These are phyloP conservation scores for Asterophora lycoperdoides DNA, from an alignment of 768 basidiomycete species.

Conservation along the genomic window DNA sequence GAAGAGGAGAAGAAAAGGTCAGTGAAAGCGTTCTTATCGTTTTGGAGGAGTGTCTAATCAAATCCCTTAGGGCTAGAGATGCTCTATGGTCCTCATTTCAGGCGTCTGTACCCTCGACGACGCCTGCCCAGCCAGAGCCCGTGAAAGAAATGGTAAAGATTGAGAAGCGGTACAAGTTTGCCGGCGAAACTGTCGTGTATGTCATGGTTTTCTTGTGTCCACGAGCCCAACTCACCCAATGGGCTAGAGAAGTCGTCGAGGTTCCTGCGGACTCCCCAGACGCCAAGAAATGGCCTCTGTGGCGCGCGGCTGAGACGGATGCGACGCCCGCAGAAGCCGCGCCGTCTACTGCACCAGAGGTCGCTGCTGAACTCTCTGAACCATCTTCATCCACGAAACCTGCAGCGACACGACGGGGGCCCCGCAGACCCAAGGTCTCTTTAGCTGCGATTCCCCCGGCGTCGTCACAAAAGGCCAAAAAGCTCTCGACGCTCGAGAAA, in stretches of 20 bases:
- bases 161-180: constrained; percentile 66
- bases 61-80: constrained; percentile 47
- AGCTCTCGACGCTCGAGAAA: constrained; percentile 80
- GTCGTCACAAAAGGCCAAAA: constrained; percentile 55
- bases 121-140: constrained; percentile 19
- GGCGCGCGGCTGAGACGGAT: constrained; percentile 26
- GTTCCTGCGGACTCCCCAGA: constrained; percentile 72
- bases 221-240: constrained; percentile 9
- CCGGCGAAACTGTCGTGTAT: constrained; percentile 72
- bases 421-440: constrained; percentile 59
- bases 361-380: constrained; percentile 1
- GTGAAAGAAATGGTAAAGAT: constrained; percentile 55
- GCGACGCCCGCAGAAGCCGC: constrained; percentile 6
- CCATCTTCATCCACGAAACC: constrained; percentile 21
- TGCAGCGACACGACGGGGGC: constrained; percentile 47
- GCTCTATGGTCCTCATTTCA: constrained; percentile 68
- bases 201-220: constrained; percentile 21
- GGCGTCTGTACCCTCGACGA: constrained; percentile 44
- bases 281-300: constrained; percentile 70
- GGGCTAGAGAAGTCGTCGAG: constrained; percentile 65
- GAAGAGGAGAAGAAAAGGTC: constrained; percentile 43
- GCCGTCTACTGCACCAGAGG: neutral
- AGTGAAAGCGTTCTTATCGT: constrained; percentile 7
- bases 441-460: constrained; percentile 51
- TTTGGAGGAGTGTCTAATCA: constrained; percentile 4